These are phyloP conservation scores for Acaromyces ingoldii DNA, from an alignment of 1,284 basidiomycete genomes.

Conservation along the genomic window DNA sequence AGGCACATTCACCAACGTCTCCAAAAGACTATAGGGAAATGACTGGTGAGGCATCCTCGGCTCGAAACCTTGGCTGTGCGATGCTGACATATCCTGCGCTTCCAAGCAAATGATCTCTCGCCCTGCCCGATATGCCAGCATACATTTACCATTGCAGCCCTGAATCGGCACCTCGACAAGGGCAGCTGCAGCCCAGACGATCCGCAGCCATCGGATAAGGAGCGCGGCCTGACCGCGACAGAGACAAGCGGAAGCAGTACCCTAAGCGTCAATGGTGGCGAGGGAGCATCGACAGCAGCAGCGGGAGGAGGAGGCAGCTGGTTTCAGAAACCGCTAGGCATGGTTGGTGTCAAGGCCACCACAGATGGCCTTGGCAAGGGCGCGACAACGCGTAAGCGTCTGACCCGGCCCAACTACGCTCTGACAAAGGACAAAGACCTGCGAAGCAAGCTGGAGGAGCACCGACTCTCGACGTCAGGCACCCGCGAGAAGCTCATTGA, in stretches of 20 bases:
- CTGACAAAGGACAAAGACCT: constrained; percentile 33
- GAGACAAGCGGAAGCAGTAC: too few species aligned
- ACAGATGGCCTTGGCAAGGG: not conserved
- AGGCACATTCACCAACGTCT: too few species aligned
- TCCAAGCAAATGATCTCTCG: constrained; percentile 18
- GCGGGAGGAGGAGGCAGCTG: constrained; percentile 13
- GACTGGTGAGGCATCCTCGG: too few species aligned
- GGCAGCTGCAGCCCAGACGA: constrained; percentile 24
- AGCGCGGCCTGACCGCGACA: constrained; percentile 19
- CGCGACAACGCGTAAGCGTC: constrained; percentile 16
- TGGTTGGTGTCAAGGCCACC: too few species aligned
- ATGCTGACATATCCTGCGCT: too few species aligned
- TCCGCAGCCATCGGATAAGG: constrained; percentile 18
- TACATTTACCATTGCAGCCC: constrained; percentile 28
- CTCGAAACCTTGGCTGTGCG: too few species aligned
- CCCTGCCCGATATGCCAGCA: constrained; percentile 41
- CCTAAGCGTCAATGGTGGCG: not conserved
- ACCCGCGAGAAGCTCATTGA: constrained; percentile 29
- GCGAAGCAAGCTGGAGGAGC: constrained; percentile 31
- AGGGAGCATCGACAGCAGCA: not conserved
- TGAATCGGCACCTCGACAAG: constrained; percentile 41
- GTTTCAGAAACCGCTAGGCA: not conserved
- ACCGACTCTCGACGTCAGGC: constrained; percentile 25
- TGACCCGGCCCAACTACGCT: constrained; percentile 39
- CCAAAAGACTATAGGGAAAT: too few species aligned